Evolutionary conservation across 2,329 filamentous ascomycete species (phyloP), one percentile per base, ranked within the genome.

Genomic region (Colletotrichum phormii): DNA sequence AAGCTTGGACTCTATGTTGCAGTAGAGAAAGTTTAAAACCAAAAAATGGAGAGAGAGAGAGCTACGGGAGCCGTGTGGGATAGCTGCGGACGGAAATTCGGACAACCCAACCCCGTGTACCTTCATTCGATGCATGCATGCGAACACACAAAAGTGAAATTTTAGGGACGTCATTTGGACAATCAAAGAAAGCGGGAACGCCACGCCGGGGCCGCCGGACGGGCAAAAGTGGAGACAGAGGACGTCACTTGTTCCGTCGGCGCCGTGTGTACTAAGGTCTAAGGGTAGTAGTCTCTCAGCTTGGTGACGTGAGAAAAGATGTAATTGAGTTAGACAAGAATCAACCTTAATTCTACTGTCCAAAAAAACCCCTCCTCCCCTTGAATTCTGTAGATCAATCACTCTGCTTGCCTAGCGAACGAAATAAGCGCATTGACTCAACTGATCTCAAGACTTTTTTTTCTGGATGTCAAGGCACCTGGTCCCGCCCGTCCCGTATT

Each of bases 1-100:
- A 87, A 95, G 93, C 78, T 84, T 98, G 80, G 95, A 98, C 82
- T 91, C 92, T 64, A 98, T 98, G 96, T 87, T 98, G 85, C 94
- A 94, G 84, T 97, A 91, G 37, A 42, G 37, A 79, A 35, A 37
- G 13, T n/a, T 9, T 49, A n/a, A n/a, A 55, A 13, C 7, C 5
- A 11, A 53, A 64, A 42, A 57, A 18, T 46, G 49, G 62, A 31
- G 62, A 42, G 18, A 22, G 37, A 18, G 33, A 22, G 11, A n/a
- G 26, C 26, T 13, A 13, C 13, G 13, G 37, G 37, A 42, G 37
- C 37, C 33, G n/a, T 46, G 31, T 37, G 18, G 62, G 35, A 42
- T 18, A 22, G 22, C 11, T 26, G 26, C 51, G 62, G 62, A 55
- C 62, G 51, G 51, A 55, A 5, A 42, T 64, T 26, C 15, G 46